Base-by-base conservation (phyloP, 495 filamentous ascomycete species). In the Aspergillus saccharolyticus region DNA sequence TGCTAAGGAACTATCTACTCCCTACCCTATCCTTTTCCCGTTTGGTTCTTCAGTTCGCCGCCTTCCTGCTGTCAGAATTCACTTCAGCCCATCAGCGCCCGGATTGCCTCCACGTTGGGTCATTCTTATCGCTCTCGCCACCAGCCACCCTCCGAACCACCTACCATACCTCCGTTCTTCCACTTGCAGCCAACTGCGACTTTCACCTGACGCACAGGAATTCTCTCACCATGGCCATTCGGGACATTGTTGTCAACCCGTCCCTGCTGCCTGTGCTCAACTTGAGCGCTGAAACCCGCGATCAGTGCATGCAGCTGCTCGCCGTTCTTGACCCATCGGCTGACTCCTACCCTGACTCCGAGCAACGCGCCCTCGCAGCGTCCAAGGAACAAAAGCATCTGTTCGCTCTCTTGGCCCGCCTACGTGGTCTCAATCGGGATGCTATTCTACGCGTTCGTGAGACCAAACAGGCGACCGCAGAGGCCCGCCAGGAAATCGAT, bases 401-500 rank as follows among this genome's bases (percentile, higher is more conserved):
- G 20, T 83, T 86, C 67, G 82, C 91, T 54, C 83, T 91, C 45
- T 80, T 97, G 4, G 85, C 89, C 4, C 87, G 89, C 54, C 80
- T 97, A 19, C 90, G 93, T 39, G 86, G 87, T 7, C 78, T 89
- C 44, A 92, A 96, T 68, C 87, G 94, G 9, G 78, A 87, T 58
- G 89, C 91, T 12, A 82, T 90, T 61, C 80, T 96, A 54, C 79
- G 82, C 17, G 88, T 93, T 39, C 85, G 94, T 55, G 83, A 91
- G 54, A 96, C 92, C 33, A 98, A 97, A 68, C 81, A 85, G 52
- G 76, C 82, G 63, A 97, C 95, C 9, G 87, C 88, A 25, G 90
- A 96, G 67, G 88, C 86, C 28, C 85, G 93, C 21, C 87, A 90
- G 67, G 91, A 96, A 71, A 89, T 97, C 53, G 94, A 98, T 66